These are phyloP conservation scores for Prinsepia uniflora DNA, from an alignment of 306 rosid species.

Conservation along the genomic window DNA sequence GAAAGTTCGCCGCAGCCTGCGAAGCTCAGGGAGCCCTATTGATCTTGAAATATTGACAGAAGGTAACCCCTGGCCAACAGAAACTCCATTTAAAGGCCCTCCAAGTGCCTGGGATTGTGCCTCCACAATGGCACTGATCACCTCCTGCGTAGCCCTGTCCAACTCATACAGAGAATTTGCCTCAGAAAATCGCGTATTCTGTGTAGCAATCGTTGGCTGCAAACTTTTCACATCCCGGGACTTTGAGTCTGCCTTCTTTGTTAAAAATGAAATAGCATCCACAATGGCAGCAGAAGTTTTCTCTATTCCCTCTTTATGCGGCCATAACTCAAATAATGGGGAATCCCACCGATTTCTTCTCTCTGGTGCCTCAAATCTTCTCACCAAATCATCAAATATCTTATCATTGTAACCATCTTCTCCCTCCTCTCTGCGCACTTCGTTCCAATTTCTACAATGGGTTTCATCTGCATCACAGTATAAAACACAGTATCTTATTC, in stretches of 20 bases:
- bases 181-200: slow-evolving; percentile 54
- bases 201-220: slow-evolving; percentile 95
- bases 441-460: slow-evolving; percentile 74
- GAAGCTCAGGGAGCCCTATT: slow-evolving; percentile 85
- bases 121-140: slow-evolving; percentile 67
- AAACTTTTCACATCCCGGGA: slow-evolving; percentile 73
- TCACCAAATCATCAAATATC: slow-evolving; percentile 71
- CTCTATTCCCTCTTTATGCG: slow-evolving; percentile 58
- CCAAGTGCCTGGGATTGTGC: slow-evolving; percentile 86
- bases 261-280: slow-evolving; percentile 61
- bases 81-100: slow-evolving; percentile 66
- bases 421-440: slow-evolving; percentile 63
- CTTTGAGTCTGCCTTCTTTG: slow-evolving; percentile 70
- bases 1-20: slow-evolving; percentile 74
- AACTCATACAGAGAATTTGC: slow-evolving; percentile 80
- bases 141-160: slow-evolving; percentile 89
- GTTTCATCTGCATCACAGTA: slow-evolving; percentile 69
- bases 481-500: slow-evolving; percentile 78
- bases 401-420: slow-evolving; percentile 55
- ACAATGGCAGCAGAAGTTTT: slow-evolving; percentile 51
- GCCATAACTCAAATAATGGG: slow-evolving; percentile 79
- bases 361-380: slow-evolving; percentile 87
- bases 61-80: slow-evolving; percentile 68
- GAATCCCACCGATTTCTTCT: slow-evolving; percentile 94
- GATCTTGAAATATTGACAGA: slow-evolving; percentile 50